A percentile compares a stretch with the other conserved stretches of the same genome.
Evolutionary conservation across 2,329 filamentous ascomycete species (phyloP).

Genomic region (Passalora sequoiae): DNA sequence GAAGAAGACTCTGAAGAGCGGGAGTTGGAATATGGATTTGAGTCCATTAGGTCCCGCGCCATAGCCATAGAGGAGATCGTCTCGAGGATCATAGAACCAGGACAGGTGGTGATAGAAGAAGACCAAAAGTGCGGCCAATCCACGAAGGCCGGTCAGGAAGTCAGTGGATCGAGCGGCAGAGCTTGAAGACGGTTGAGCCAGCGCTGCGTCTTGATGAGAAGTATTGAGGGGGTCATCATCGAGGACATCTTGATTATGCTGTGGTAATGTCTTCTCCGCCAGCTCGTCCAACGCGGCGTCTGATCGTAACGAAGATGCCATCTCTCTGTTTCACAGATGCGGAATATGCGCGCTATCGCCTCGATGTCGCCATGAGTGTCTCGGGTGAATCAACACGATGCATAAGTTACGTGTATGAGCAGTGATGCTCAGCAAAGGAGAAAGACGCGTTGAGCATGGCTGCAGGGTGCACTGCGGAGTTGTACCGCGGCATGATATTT

Average conservation of each 20-base stretch:
- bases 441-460: no score
- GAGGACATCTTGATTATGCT: slow-evolving; percentile 1
- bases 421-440: no score
- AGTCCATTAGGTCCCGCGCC: slow-evolving; percentile 43
- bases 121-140: slow-evolving; percentile 61
- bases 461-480: no score
- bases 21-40: slow-evolving; percentile 41
- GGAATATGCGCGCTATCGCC: no score
- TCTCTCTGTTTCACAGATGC: no score
- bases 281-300: background rate
- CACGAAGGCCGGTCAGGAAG: slow-evolving; percentile 59
- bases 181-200: background rate
- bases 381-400: no score
- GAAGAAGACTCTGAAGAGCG: slow-evolving; percentile 55
- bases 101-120: slow-evolving; percentile 56
- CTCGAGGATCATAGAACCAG: slow-evolving; percentile 37
- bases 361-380: no score
- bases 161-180: background rate
- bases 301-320: slow-evolving; percentile 1
- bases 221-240: slow-evolving; percentile 1
- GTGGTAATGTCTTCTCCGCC: background rate
- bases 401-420: no score
- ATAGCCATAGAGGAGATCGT: slow-evolving; percentile 34
- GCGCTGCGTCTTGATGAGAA: slow-evolving; percentile 1
- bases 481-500: no score